Evolutionary conservation across 2,329 filamentous ascomycete genomes (phyloP), one percentile per base, ranked within the genome.

Genomic region (Pseudocercospora macadamiae): DNA sequence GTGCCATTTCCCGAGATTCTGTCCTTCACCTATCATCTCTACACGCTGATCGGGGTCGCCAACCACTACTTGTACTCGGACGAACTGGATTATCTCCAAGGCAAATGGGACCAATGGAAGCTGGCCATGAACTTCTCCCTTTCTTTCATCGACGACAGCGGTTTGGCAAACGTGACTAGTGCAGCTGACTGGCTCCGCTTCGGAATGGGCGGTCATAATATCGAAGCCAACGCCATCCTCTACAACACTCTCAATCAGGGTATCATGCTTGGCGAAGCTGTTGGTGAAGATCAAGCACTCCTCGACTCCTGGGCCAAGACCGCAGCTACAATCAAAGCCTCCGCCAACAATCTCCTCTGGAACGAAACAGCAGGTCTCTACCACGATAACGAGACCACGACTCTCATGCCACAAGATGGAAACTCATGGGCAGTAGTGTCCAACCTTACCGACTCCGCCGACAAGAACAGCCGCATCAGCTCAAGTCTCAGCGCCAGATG

Each of bases 11-110:
- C 70, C 3, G 61, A 70, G 25, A 63, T 67, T 23, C 61, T 75
- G 1, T 80, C 78, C 9, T 82, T 81, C 60, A 86, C 84, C 0
- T 86, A 86, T 62, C 83, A 86, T 61, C 66, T 82, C 0, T 80
- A 81, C 63, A 79, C 74, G 2, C 62, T 82, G 34, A 76, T 80
- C 21, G 79, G 77, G 8, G 70, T 79, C 0, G 73, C 75, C 1
- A 76, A 80, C 60, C 76, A 79, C 57, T 80, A 78, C 57, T 34
- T 68, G 14, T 68, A 66, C 52, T 61, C 75, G 60, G 74, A 75
- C 1, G 73, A 81, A 32, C 62, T 73, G 2, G 55, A 64, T 0
- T 82, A 76, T 63, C 67, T 81, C 0, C 54, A 69, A 3, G 68
- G 62, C 3, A 72, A 78, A n/a, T 82, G 80, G 80, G 56, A 67